Base-by-base conservation (phyloP, 345 rosid species). In the Rhodamnia rubescens region DNA sequence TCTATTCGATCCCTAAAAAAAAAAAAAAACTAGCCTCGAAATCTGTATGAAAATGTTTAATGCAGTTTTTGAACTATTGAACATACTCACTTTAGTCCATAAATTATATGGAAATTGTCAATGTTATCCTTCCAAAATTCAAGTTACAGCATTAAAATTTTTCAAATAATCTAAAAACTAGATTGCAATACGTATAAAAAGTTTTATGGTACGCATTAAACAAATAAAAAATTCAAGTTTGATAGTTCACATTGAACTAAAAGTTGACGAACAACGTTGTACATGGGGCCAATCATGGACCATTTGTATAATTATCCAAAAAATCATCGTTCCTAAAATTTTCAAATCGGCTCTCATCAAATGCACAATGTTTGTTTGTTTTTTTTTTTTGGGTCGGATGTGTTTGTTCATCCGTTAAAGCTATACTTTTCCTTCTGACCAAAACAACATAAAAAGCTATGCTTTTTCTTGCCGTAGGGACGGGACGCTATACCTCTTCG, bases 211-310 rank as follows among this genome's bases (percentile, higher is more conserved):
- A 5, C 21, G 15, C 2, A 61, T 29, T 7, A 15, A 61, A 15
- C 0, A 61, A 18, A 36, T 18, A 4, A 4, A 32, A 32, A 18
- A 8, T 9, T 18, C 1, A 69, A 2, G 7, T 3, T 36, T 0
- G 0, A 8, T 4, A 18, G 16, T 69, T 16, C 3, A 18, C 18
- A 69, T 69, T 1, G 1, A 0, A 18, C 1, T 69, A 36, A 69
- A 4, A 0, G 40, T 69, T 32, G 2, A 20, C 4, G 42, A 11
- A 18, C 0, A 8, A 18, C 9, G 36, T 4, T 18, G 7, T 12
- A 9, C 13, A 1, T 20, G 18, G 4, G 0, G 1, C 7, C 12
- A 15, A 2, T 36, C 20, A 69, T 6, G 13, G 13, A 9, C 2
- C 7, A 36, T 69, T 18, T 69, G 21, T 20, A 18, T 8, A 69